Base-by-base conservation (phyloP, 2,329 filamentous ascomycete genomes). In the Phyllosticta capitalensis region DNA sequence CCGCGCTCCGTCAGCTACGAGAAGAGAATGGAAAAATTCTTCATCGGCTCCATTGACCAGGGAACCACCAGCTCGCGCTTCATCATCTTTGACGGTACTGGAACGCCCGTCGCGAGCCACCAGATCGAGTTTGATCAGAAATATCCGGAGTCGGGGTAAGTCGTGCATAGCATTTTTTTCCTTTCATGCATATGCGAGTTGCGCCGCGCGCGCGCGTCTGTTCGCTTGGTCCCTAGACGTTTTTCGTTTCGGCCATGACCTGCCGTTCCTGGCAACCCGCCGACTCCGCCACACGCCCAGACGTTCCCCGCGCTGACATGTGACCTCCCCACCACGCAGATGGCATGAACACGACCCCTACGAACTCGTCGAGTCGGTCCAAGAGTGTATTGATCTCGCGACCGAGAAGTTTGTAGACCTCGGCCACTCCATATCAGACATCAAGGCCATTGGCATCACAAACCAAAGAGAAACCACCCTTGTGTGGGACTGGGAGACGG, bases 381-480 rank as follows among this genome's bases (percentile, higher is more conserved):
- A 90, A 68, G 81, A 81, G 63, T 96, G 91, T 73, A 91, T 95
- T 65, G 86, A 90, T 65, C 83, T 84, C 63, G 89, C 89, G 0
- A 83, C 87, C 61, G 82, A 84, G 67, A 77, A 86, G 50, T 95
- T 95, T 74, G 74, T 83, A 55, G 78, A 82, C n/a, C 76, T 84
- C 60, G 90, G 90, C 62, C 82, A 90, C 73, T 79, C 81, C 24
- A 78, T 81, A 61, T 79, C 81, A 57, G 82, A 87, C 66, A 89
- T 96, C 68, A 87, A 83, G 70, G 83, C 88, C 10, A 80, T 96
- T 64, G 91, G 91, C 60, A 88, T 96, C 70, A 95, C 90, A 61
- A 95, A 92, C 75, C 90, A 96, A 77, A 85, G 91, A 70, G 91
- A 96, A 74, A 95, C 91, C 1, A 89, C 87, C 1, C 79, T 95